Conservation (phyloP, 257 asterid genomes). For the Cruciata laevipes region DNA sequence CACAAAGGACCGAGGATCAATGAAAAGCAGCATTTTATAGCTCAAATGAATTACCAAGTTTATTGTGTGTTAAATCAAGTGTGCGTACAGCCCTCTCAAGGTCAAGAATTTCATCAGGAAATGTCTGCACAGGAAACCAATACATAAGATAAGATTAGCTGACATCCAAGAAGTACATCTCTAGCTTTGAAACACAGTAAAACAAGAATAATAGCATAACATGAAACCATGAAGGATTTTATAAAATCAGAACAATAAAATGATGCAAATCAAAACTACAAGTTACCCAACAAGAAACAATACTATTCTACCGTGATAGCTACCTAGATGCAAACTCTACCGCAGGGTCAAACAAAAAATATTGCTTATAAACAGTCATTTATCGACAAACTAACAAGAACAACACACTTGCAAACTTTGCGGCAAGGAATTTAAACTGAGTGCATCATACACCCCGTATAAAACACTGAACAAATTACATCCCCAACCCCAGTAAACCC, state of each 20-base stretch:
- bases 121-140: constrained; percentile 41
- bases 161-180: neutral
- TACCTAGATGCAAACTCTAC: neutral
- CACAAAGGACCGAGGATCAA: neutral
- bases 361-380: neutral
- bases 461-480: too few relatives aligned
- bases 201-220: neutral
- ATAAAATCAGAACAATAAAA: constrained; percentile 6
- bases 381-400: neutral
- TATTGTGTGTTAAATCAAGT: constrained; percentile 81
- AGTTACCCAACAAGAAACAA: neutral
- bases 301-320: neutral
- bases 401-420: neutral
- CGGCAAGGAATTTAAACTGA: too few relatives aligned
- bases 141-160: constrained; percentile 6
- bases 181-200: neutral
- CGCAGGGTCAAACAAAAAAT: neutral
- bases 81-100: constrained; percentile 83
- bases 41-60: constrained; percentile 44
- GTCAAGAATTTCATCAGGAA: constrained; percentile 82
- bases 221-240: neutral
- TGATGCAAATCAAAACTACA: neutral
- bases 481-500: neutral
- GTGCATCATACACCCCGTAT: too few relatives aligned
- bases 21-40: neutral